phyloP scores from a whole-genome alignment of 1,284 basidiomycete species.

The Exobasidium rhododendri region DNA sequence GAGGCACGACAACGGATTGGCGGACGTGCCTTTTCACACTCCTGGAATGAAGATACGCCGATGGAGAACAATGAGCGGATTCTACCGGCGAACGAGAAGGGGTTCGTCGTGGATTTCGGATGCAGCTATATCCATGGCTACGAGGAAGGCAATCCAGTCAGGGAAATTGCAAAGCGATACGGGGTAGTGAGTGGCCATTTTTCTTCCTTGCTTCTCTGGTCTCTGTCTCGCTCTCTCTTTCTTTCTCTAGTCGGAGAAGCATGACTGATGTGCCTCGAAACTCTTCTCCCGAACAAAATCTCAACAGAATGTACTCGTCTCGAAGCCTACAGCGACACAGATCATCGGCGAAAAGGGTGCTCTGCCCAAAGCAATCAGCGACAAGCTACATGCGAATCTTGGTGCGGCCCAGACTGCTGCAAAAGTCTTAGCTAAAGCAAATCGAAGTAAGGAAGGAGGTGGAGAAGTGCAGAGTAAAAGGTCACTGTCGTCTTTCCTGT shows the following conservation, averaged over 20 bases:
- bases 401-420: constrained; percentile 30
- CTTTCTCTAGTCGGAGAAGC: background rate
- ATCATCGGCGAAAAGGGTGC: constrained; percentile 33
- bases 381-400: constrained; percentile 30
- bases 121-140: constrained; percentile 61
- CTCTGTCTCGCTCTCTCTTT: background rate
- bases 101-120: constrained; percentile 56
- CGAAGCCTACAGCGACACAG: constrained; percentile 25
- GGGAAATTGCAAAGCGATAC: constrained; percentile 55
- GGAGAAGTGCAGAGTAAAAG: constrained; percentile 2
- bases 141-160: constrained; percentile 58
- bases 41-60: constrained; percentile 29
- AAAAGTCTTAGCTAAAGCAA: background rate
- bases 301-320: constrained; percentile 21
- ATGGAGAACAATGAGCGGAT: constrained; percentile 22
- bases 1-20: constrained; percentile 60
- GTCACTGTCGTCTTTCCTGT: constrained; percentile 51
- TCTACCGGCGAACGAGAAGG: background rate
- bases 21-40: constrained; percentile 58
- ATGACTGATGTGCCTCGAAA: background rate
- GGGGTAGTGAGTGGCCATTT: constrained; percentile 44
- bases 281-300: background rate
- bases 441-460: constrained; percentile 12
- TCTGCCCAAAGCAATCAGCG: constrained; percentile 18
- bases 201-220: background rate